These are phyloP conservation scores for Arctium lappa DNA, from an alignment of 129 eudicot species.

Conservation along the genomic window DNA sequence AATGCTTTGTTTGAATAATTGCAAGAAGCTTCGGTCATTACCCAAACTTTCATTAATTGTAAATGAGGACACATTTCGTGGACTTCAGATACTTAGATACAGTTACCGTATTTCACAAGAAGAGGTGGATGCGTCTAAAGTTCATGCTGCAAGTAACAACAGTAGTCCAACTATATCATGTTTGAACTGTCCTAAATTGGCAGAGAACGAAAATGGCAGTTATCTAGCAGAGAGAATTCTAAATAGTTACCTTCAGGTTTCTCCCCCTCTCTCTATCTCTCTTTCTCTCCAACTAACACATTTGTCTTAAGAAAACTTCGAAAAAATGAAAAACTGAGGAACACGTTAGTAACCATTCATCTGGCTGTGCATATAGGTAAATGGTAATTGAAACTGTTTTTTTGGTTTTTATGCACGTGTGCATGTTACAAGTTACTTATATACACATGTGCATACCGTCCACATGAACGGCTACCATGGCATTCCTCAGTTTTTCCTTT, in stretches of 20 bases:
- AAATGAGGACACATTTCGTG: constrained; percentile 14
- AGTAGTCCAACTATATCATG: constrained; percentile 23
- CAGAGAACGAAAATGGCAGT: neutral
- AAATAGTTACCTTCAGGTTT: constrained; percentile 7
- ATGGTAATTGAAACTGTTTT: too few relatives aligned
- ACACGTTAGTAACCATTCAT: too few relatives aligned
- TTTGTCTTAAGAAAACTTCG: too few relatives aligned
- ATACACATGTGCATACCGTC: too few relatives aligned
- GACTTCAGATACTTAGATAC: constrained; percentile 7
- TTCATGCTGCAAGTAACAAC: neutral
- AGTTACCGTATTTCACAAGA: neutral
- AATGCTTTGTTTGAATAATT: constrained; percentile 20
- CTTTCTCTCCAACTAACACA: too few relatives aligned
- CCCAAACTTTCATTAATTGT: constrained; percentile 20
- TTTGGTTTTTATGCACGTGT: too few relatives aligned
- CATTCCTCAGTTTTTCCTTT: too few relatives aligned
- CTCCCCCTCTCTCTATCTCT: neutral
- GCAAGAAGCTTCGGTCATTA: constrained; percentile 14
- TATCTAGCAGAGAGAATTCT: constrained; percentile 1
- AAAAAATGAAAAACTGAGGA: too few relatives aligned
- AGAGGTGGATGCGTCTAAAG: constrained; percentile 5
- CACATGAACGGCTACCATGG: too few relatives aligned
- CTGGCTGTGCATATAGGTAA: too few relatives aligned
- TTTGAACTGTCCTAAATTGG: constrained; percentile 20
- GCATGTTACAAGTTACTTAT: too few relatives aligned